Evolutionary conservation across 176 grass and related monocot genomes (phyloP), one percentile per base, ranked within the genome.

Genomic region (Zea mays): DNA sequence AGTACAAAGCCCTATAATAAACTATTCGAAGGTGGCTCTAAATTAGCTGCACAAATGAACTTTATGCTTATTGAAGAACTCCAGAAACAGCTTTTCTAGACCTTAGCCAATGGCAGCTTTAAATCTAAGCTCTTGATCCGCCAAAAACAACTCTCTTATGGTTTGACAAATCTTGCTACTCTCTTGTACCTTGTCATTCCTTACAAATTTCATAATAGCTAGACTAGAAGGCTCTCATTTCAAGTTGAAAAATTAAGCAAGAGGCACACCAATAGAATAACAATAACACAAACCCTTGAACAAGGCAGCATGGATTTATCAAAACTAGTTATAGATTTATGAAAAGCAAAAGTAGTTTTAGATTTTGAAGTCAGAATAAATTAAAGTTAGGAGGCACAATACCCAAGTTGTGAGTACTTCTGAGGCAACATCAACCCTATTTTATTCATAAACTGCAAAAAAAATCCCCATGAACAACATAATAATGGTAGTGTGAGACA

Each of bases 401-500:
- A 97, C 94, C 91, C 91, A 62, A 88, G 79, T 80, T 94, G 91
- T 0, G 85, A 88, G 67, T 94, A 97, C 65, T 94, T 97, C 50
- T 88, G 81, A 38, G 89, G 94, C 72, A 97, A 80, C 84, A 97
- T 90, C 74, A 76, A 86, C 64, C 82, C 87, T 46, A 97, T 79
- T 86, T 97, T 94, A 90, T 90, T 90, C 88, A 93, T 92, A 78
- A 97, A 97, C 94, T 97, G 82, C 89, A 91, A 77, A 75, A 76
- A 4, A 58, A 62, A 80, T 85, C 33, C 58, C 36, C 55, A 58
- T 85, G 51, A 87, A 64, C 9, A 79, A 84, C 62, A 39, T 17
- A 44, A 12, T 74, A 81, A 86, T 51, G 54, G 79, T 67, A 79
- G 13, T 47, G 62, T 13, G 17, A 46, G 68, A 58, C 58, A 41